Conservation (phyloP, 768 basidiomycete genomes). For the Trametes coccinea region DNA sequence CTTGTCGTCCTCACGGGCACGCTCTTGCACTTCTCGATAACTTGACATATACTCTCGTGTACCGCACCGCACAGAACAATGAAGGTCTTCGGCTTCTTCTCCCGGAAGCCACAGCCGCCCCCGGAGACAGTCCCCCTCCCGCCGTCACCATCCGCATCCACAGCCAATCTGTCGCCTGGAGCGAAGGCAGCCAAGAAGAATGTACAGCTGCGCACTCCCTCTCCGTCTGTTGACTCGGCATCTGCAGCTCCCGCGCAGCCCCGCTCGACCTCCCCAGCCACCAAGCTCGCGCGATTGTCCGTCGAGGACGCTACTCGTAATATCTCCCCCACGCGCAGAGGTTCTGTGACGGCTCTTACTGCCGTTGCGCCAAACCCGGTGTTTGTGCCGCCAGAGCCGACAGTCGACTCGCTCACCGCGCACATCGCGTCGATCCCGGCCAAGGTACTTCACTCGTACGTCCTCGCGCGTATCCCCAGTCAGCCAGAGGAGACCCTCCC, state of each 20-base stretch:
- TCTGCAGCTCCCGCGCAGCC: conserved; percentile 22
- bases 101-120: conserved; percentile 17
- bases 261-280: conserved; percentile 30
- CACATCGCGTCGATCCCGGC: conserved; percentile 63
- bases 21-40: neutral
- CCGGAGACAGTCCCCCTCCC: conserved; percentile 19
- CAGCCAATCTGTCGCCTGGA: conserved; percentile 11
- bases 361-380: conserved; percentile 29
- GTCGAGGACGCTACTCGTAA: conserved; percentile 35
- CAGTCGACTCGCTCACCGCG: conserved; percentile 40
- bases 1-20: neutral
- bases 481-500: conserved; percentile 43
- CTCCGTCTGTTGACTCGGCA: conserved; percentile 47
- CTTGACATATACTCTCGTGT: neutral
- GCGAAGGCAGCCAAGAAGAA: conserved; percentile 16
- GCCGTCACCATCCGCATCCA: conserved; percentile 21
- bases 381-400: conserved; percentile 36
- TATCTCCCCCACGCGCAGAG: conserved; percentile 34
- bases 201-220: conserved; percentile 52
- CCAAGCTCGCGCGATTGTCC: conserved; percentile 26
- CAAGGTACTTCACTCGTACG: conserved; percentile 65
- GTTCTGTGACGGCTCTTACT: conserved; percentile 10
- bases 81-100: conserved; percentile 35
- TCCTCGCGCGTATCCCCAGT: conserved; percentile 48
- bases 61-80: neutral